Evolutionary conservation across 2,329 filamentous ascomycete genomes (phyloP), one percentile per base, ranked within the genome.

Genomic region (Kalaharituber pfeilii): DNA sequence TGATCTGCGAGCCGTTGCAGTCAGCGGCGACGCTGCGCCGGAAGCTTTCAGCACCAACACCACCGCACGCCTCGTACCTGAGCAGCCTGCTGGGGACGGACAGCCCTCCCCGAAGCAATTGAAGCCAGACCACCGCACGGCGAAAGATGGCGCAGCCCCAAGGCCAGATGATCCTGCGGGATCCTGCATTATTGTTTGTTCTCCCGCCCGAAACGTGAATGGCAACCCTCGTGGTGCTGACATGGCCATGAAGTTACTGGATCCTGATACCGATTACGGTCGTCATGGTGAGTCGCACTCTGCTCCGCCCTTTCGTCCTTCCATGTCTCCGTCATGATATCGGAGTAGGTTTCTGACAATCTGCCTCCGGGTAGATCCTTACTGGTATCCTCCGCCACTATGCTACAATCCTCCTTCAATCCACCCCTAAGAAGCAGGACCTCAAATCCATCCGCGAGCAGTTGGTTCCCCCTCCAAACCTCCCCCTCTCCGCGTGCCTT

Each of bases 351-450:
- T 15, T 1, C 29, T 45, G 33, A 53, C 27, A 13, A 6, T 11
- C 50, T 56, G 13, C 2, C 30, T 36, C 11, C 9, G 11, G 11
- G 22, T 60, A 85, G 82, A 82, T 98, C 61, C 72, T 98, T 59
- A 98, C 91, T 15, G 91, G 91, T 65, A 81, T 98, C 55, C 81
- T 98, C 55, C 88, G 91, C 62, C 91, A 98, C 73, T 98, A 96
- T 69, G 88, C 86, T 53, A 86, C 85, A 56, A 82, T 93, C n/a
- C 78, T 98, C 56, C 85, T 98, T 71, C 80, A 86, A 64, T 79
- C 79, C 0, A 73, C 84, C 5, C 88, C 91, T 15, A 96, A 96
- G 72, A 84, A 82, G 66, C 77, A 82, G 68, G 78, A 86, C 42
- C 76, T 82, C 52, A 78, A 79, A 57, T 72, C 85, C 39, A 81